Evolutionary conservation across 139 green algal species (phyloP).

Genomic region (Deuterostichococcus epilithicus): DNA sequence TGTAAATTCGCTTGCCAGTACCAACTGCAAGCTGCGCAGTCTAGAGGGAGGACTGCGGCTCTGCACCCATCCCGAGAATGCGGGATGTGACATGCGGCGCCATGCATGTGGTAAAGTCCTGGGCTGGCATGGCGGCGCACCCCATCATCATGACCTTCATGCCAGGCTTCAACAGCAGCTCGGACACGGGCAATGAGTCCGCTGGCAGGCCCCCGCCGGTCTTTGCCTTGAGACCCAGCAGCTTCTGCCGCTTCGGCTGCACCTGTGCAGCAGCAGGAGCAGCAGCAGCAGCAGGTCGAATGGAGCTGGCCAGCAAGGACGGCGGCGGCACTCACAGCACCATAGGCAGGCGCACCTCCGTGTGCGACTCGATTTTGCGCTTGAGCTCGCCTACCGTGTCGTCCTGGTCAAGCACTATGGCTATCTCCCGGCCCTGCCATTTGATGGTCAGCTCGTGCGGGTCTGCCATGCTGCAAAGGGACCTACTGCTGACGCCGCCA

Average conservation of each 20-base stretch:
- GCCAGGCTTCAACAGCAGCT: conserved; percentile 61
- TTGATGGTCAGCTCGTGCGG: conserved; percentile 23
- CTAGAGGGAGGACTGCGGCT: no score
- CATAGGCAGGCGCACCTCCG: conserved; percentile 17
- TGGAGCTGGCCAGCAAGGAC: background rate
- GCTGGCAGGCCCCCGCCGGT: conserved; percentile 42
- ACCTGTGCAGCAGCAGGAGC: no score
- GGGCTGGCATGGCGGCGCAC: conserved; percentile 20
- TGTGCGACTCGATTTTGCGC: conserved; percentile 53
- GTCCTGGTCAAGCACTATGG: conserved; percentile 11
- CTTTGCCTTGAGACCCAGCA: conserved; percentile 73
- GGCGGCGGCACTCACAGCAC: conserved; percentile 16
- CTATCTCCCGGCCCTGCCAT: conserved; percentile 50
- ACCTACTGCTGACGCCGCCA: no score
- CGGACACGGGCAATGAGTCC: conserved; percentile 40
- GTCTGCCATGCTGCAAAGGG: background rate
- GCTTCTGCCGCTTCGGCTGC: conserved; percentile 67
- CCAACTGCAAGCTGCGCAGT: no score
- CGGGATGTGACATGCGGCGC: background rate
- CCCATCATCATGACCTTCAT: conserved; percentile 82
- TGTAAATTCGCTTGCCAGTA: no score
- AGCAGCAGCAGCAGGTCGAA: no score
- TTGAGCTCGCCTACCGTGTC: conserved; percentile 55
- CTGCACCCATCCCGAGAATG: no score
- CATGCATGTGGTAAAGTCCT: no score